A percentile compares a stretch with the other conserved stretches of the same genome.
Evolutionary conservation across 1,284 basidiomycete genomes (phyloP).

Genomic region (Somion occarium): DNA sequence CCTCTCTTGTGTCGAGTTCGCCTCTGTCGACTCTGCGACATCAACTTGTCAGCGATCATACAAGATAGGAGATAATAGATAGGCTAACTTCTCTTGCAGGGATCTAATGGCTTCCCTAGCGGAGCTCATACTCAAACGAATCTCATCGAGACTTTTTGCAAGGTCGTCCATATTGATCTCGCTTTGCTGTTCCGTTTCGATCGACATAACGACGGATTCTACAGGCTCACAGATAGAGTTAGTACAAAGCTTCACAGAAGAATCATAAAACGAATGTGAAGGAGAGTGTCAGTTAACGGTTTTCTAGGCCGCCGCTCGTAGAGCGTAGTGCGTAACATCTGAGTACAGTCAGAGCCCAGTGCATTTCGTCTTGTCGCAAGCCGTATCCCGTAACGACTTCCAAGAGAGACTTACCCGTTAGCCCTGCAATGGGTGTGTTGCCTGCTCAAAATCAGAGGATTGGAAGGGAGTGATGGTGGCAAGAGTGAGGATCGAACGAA

Average conservation of each 20-base stretch:
- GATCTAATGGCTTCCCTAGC: slow-evolving; percentile 53
- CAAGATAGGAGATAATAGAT: slow-evolving; percentile 1
- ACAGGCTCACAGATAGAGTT: no score
- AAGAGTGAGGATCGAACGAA: no score
- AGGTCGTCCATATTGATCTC: slow-evolving; percentile 9
- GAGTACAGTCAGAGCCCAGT: slow-evolving; percentile 81
- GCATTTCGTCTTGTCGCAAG: slow-evolving; percentile 80
- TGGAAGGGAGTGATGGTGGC: no score
- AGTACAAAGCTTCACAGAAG: not conserved
- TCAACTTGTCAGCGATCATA: slow-evolving; percentile 11
- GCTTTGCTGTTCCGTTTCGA: not conserved
- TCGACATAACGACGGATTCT: not conserved
- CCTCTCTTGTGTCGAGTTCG: slow-evolving; percentile 65
- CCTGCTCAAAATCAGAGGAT: no score
- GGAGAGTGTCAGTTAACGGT: slow-evolving; percentile 69
- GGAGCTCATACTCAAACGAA: slow-evolving; percentile 58
- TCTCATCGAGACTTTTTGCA: slow-evolving; percentile 48
- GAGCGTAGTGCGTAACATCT: slow-evolving; percentile 77
- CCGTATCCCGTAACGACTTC: no score
- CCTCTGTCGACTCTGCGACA: slow-evolving; percentile 27
- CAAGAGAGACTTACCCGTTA: no score
- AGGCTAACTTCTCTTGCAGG: slow-evolving; percentile 41
- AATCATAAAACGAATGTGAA: slow-evolving; percentile 5
- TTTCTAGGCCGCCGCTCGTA: slow-evolving; percentile 82
- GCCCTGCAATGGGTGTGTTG: no score